Percentiles rank a stretch among this genome's conserved stretches.
phyloP scores from a whole-genome alignment of 2,329 filamentous ascomycete species.

The Aspergillus ochraceus region DNA sequence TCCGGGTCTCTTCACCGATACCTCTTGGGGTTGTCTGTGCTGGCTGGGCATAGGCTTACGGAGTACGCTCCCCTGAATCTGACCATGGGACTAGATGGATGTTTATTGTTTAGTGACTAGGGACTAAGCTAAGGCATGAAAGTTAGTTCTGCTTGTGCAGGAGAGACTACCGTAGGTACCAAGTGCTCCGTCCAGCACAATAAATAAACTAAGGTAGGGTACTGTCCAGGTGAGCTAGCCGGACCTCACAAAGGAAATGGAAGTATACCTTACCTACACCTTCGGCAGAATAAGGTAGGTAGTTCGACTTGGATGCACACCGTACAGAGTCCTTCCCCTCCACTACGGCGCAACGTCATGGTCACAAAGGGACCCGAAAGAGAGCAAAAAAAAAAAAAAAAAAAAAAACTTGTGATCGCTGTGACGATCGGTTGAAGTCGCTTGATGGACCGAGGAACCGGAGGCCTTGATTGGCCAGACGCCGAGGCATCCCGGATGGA shows the following conservation, averaged over 20 bases:
- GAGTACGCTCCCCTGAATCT: constrained; percentile 2
- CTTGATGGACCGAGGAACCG: constrained; percentile 1
- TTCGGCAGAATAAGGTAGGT: neutral
- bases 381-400: neutral
- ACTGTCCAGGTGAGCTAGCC: too few species aligned
- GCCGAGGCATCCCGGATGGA: constrained; percentile 13
- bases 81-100: neutral
- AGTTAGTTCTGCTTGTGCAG: neutral
- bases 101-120: too few species aligned
- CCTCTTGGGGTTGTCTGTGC: constrained; percentile 1
- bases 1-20: constrained; percentile 7
- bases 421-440: constrained; percentile 17
- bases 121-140: neutral
- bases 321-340: neutral
- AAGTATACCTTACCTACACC: neutral
- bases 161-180: neutral
- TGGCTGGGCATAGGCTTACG: neutral
- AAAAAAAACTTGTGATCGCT: neutral
- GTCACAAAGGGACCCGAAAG: neutral
- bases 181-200: neutral
- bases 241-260: neutral
- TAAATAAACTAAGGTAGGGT: too few species aligned
- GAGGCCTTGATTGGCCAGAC: constrained; percentile 11
- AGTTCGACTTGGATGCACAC: neutral
- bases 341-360: neutral